These are phyloP conservation scores for Luffa acutangula DNA, from an alignment of 306 rosid genomes.

Conservation along the genomic window DNA sequence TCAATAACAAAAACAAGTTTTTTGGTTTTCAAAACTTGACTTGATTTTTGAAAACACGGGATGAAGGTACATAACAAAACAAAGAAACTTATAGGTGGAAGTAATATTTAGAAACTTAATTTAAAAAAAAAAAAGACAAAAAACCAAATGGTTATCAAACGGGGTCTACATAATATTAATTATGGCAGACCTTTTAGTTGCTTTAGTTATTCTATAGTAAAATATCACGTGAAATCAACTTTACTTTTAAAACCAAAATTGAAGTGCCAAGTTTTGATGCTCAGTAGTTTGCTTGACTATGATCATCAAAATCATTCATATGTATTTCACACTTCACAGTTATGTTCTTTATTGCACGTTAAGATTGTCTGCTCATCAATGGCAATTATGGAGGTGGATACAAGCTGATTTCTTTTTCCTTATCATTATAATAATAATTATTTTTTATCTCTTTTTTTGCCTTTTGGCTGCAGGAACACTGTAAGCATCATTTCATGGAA, in stretches of 20 bases:
- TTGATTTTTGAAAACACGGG: too few species aligned
- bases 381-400: neutral
- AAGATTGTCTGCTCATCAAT: neutral
- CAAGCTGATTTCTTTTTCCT: neutral
- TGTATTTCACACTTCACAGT: neutral
- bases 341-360: conserved; percentile 3
- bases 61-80: too few species aligned
- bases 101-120: too few species aligned
- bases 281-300: neutral
- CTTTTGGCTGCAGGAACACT: conserved; percentile 30
- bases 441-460: neutral
- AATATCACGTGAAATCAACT: neutral
- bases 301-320: neutral
- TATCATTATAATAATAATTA: neutral
- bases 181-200: too few species aligned
- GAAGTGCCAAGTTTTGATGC: neutral
- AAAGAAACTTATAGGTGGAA: too few species aligned
- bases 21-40: too few species aligned
- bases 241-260: neutral
- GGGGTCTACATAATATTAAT: too few species aligned
- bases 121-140: too few species aligned
- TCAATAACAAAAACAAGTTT: too few species aligned
- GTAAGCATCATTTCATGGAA: conserved; percentile 58
- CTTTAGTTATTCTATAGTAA: neutral
- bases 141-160: too few species aligned